Percentiles rank a stretch among this genome's conserved stretches.
These are phyloP conservation scores for Pulveroboletus sp. DNA, from an alignment of 768 basidiomycete species.

Conservation along the genomic window DNA sequence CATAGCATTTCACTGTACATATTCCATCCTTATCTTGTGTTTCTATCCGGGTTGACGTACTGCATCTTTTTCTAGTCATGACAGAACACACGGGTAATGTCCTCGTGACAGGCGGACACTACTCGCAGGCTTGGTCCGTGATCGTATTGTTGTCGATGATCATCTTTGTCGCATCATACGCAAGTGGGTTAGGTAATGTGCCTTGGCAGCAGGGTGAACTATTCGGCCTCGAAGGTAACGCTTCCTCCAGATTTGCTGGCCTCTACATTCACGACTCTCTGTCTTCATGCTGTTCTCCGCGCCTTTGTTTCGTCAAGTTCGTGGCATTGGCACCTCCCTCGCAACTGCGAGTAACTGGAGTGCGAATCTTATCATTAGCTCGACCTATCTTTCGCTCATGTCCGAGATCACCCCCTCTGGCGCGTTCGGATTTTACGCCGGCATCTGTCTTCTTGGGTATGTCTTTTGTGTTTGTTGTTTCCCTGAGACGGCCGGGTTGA, in stretches of 20 bases:
- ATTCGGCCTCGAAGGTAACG: constrained; percentile 66
- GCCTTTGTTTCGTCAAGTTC: constrained; percentile 38
- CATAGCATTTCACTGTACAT: constrained; percentile 54
- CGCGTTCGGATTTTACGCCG: constrained; percentile 76
- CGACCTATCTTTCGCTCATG: constrained; percentile 82
- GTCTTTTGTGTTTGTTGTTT: constrained; percentile 68
- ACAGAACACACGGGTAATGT: constrained; percentile 58
- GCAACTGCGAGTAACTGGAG: constrained; percentile 79
- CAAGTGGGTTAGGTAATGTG: constrained; percentile 73
- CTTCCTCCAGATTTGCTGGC: too few relatives aligned
- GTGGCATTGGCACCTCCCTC: constrained; percentile 75
- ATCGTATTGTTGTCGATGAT: constrained; percentile 81
- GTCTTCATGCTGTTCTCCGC: too few relatives aligned
- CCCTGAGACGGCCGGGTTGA: constrained; percentile 77
- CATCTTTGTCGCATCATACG: constrained; percentile 79
- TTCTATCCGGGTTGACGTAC: background rate
- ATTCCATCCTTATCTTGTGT: background rate
- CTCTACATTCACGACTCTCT: too few relatives aligned
- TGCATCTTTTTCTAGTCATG: constrained; percentile 39
- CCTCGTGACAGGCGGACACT: constrained; percentile 57
- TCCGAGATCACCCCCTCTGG: constrained; percentile 68
- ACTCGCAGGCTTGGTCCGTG: constrained; percentile 60
- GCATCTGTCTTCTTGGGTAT: constrained; percentile 67
- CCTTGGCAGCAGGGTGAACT: constrained; percentile 90
- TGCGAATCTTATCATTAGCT: constrained; percentile 70